Evolutionary conservation across 768 basidiomycete genomes (phyloP).

Genomic region (Collybiopsis confluens): DNA sequence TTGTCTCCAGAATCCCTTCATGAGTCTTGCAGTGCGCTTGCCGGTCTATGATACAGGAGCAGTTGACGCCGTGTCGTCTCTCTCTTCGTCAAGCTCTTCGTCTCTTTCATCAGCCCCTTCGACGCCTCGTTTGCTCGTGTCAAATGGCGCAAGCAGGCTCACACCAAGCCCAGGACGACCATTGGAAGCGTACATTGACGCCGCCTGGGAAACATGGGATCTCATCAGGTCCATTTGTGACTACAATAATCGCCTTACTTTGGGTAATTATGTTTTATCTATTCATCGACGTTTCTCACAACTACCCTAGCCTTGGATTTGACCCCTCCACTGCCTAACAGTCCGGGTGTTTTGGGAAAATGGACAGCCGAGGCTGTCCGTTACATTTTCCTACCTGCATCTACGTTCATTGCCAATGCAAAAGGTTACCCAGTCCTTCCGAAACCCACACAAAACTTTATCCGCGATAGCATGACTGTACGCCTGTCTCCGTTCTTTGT

Average conservation of each 20-base stretch:
- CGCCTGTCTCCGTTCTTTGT: constrained; percentile 21
- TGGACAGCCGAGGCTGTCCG: constrained; percentile 95
- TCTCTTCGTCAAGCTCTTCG: constrained; percentile 11
- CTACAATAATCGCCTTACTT: constrained; percentile 59
- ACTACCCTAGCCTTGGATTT: constrained; percentile 77
- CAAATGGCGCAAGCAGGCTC: constrained; percentile 20
- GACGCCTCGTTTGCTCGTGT: constrained; percentile 34
- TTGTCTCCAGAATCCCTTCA: constrained; percentile 68
- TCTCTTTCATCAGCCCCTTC: constrained; percentile 12
- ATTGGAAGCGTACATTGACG: constrained; percentile 57
- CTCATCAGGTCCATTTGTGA: constrained; percentile 86
- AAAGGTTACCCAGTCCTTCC: constrained; percentile 97
- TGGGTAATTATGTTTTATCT: not conserved
- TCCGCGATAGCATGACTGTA: constrained; percentile 86
- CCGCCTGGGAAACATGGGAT: constrained; percentile 99
- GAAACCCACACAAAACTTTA: constrained; percentile 88
- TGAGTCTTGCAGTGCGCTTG: constrained; percentile 78
- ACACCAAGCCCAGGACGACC: constrained; percentile 26
- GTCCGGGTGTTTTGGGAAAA: constrained; percentile 69
- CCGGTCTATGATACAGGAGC: constrained; percentile 76
- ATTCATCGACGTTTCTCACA: too few species aligned
- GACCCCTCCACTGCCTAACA: constrained; percentile 79
- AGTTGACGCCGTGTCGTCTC: constrained; percentile 36
- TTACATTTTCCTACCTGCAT: constrained; percentile 82
- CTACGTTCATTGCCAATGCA: constrained; percentile 90